phyloP scores from a whole-genome alignment of 441 rosid genomes.

The Arabidopsis hybrid region DNA sequence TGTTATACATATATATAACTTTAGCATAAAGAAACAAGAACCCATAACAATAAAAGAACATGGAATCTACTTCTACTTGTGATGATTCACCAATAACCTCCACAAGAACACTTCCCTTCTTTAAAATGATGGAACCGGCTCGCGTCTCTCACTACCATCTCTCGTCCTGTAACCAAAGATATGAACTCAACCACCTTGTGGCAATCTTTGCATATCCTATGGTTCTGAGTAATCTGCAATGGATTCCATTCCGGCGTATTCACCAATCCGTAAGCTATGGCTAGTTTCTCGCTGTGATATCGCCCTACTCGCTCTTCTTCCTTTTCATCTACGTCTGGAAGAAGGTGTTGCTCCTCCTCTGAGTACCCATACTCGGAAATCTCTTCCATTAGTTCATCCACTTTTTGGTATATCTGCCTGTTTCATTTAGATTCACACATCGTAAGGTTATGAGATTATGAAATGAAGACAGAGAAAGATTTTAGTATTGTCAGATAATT shows the following conservation, averaged over 20 bases:
- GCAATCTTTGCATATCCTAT: slow-evolving; percentile 84
- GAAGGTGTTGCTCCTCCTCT: slow-evolving; percentile 55
- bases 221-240: slow-evolving; percentile 84
- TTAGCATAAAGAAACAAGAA: not conserved
- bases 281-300: slow-evolving; percentile 87
- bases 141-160: slow-evolving; percentile 82
- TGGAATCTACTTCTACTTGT: slow-evolving; percentile 15
- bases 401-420: slow-evolving; percentile 67
- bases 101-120: slow-evolving; percentile 85
- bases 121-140: slow-evolving; percentile 85
- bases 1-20: slow-evolving; percentile 1
- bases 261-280: slow-evolving; percentile 79
- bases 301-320: slow-evolving; percentile 48
- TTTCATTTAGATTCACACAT: slow-evolving; percentile 16
- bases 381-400: slow-evolving; percentile 71
- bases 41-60: not conserved
- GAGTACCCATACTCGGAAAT: slow-evolving; percentile 62
- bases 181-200: slow-evolving; percentile 76
- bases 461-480: not conserved
- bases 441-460: slow-evolving; percentile 1
- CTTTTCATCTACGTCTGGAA: slow-evolving; percentile 81
- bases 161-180: slow-evolving; percentile 59
- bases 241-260: slow-evolving; percentile 60
- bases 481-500: not conserved
- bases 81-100: slow-evolving; percentile 83